Conservation (phyloP, 129 eudicot species). For the Escallonia herrerae region DNA sequence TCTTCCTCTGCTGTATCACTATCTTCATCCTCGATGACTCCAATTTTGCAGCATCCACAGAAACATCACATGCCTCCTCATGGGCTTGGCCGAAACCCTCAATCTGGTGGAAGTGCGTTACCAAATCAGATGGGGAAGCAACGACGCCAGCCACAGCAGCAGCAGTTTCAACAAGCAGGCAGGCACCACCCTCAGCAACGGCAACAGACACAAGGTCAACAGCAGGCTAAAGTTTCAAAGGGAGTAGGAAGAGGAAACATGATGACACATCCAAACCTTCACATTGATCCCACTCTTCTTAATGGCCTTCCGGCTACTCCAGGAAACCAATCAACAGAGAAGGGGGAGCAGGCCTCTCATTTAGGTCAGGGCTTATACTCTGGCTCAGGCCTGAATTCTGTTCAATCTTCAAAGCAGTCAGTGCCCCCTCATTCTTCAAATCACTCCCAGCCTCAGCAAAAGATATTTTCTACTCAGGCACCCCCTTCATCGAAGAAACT, state of each 20-base stretch:
- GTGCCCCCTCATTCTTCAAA: conserved; percentile 17
- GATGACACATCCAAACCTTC: conserved; percentile 44
- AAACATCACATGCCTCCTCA: conserved; percentile 49
- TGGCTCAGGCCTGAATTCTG: conserved; percentile 30
- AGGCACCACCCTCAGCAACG: conserved; percentile 60
- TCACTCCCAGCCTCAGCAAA: conserved; percentile 42
- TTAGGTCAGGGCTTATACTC: conserved; percentile 31
- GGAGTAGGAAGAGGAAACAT: conserved; percentile 62
- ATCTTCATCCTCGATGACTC: conserved; percentile 40
- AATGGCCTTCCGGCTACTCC: conserved; percentile 44
- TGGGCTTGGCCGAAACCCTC: conserved; percentile 49
- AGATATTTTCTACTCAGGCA: conserved; percentile 39
- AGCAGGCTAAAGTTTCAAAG: conserved; percentile 47
- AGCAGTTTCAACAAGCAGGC: conserved; percentile 49
- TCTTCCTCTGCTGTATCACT: conserved; percentile 55
- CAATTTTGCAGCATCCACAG: conserved; percentile 44
- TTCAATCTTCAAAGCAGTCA: conserved; percentile 34
- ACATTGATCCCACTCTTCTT: conserved; percentile 37
- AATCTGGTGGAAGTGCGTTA: conserved; percentile 31
- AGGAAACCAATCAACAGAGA: conserved; percentile 38
- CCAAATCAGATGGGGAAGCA: conserved; percentile 53
- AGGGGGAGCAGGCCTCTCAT: conserved; percentile 35
- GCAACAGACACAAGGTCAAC: conserved; percentile 40
- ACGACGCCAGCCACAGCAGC: conserved; percentile 35
- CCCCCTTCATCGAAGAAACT: conserved; percentile 19